Base-by-base conservation (phyloP, 352 stramenopile species). In the Pythium apleroticum region DNA sequence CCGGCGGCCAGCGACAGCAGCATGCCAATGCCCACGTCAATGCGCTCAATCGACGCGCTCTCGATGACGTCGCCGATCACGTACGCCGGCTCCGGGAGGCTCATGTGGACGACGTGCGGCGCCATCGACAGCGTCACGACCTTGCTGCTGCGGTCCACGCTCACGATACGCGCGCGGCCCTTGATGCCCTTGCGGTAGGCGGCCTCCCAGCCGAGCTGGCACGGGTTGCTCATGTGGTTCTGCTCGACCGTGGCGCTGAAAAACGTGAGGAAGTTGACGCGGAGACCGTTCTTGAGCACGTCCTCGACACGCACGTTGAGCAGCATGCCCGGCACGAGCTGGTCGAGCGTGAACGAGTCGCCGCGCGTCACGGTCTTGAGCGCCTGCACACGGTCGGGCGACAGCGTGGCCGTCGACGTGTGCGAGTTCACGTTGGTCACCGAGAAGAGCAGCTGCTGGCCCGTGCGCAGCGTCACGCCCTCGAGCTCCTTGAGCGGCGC, bases 291-390 rank as follows among this genome's bases (percentile, higher is more conserved):
- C 57, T 78, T 70, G 55, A 96, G 73, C 35, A 96, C 85, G 17
- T 95, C 85, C 60, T 98, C 95, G 10, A 99, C 88, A 45, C 87
- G 89, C 22, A 96, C 86, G 68, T 97, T 93, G 4, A 98, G 78
- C 62, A 99, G 71, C 91, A 97, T 97, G 14, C 96, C 96, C 5
- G 95, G 94, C 49, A 89, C 68, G 19, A 99, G 74, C 31, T 96
- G 90, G 52, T 90, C 84, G 22, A 98, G 69, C 24, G 89, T 95
- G 65, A 95, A 94, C 68, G 78, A 72, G 71, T 95, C 84, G 55
- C 84, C 83, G 60, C 88, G 82, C 15, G 86, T 96, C 28, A 97
- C 81, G 4, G 74, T 77, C 67, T 95, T 95, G 57, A 92, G 74
- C 8, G 78, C 71, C 50, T 90, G 77, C 46, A 71, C 65, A 76